These are phyloP conservation scores for Oryza punctata DNA, from an alignment of 176 grass and related monocot genomes.

Conservation along the genomic window DNA sequence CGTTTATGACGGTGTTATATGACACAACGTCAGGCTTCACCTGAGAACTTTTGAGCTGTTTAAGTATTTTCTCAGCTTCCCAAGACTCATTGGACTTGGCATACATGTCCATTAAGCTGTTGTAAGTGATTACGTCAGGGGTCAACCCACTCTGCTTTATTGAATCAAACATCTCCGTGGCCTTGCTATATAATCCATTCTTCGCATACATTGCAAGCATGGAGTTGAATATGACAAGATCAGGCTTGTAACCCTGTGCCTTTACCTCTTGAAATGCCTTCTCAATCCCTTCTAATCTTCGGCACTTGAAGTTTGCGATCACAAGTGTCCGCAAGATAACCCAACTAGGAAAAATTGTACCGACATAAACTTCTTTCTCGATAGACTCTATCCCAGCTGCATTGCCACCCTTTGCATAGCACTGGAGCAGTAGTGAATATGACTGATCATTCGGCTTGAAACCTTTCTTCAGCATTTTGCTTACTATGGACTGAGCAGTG, in stretches of 20 bases:
- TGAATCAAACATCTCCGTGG: slow-evolving; percentile 49
- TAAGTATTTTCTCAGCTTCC: slow-evolving; percentile 78
- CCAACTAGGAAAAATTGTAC: slow-evolving; percentile 79
- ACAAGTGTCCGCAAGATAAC: slow-evolving; percentile 82
- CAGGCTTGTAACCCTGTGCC: slow-evolving; percentile 75
- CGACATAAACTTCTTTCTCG: slow-evolving; percentile 68
- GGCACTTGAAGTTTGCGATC: slow-evolving; percentile 86
- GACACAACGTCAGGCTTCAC: slow-evolving; percentile 79
- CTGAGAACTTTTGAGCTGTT: slow-evolving; percentile 55
- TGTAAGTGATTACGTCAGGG: slow-evolving; percentile 83
- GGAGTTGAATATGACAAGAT: slow-evolving; percentile 85
- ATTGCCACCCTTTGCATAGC: slow-evolving; percentile 66
- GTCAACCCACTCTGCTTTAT: slow-evolving; percentile 61
- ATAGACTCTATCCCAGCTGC: slow-evolving; percentile 58
- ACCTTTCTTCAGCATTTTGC: slow-evolving; percentile 73
- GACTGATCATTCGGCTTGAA: slow-evolving; percentile 85
- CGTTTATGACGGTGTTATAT: slow-evolving; percentile 94
- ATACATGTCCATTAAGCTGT: slow-evolving; percentile 93
- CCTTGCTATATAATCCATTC: slow-evolving; percentile 69
- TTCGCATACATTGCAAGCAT: slow-evolving; percentile 86
- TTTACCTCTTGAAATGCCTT: slow-evolving; percentile 77
- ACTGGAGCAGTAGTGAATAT: slow-evolving; percentile 77
- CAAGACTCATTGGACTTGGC: slow-evolving; percentile 76
- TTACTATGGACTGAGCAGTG: slow-evolving; percentile 57
- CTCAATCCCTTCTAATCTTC: slow-evolving; percentile 54